A percentile compares a stretch with the other conserved stretches of the same genome.
Conservation (phyloP, 441 rosid genomes). For the Corymbia citriodora region DNA sequence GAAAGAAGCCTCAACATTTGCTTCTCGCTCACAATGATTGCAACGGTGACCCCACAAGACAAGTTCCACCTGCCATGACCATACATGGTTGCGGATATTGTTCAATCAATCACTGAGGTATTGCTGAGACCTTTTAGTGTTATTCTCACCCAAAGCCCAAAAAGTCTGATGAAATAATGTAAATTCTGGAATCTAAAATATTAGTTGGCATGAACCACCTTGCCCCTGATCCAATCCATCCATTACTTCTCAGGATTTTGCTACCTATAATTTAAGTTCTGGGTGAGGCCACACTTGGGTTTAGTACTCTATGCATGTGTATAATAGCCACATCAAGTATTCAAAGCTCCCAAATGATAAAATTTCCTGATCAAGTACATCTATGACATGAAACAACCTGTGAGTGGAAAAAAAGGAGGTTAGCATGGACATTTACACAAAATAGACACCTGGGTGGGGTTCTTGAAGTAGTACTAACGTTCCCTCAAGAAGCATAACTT, state of each 20-base stretch:
- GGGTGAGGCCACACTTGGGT: neutral
- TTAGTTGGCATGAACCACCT: neutral
- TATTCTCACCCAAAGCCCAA: neutral
- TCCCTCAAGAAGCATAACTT: neutral
- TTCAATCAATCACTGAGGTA: neutral
- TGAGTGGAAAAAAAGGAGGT: neutral
- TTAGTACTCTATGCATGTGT: neutral
- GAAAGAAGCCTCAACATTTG: neutral
- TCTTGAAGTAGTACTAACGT: neutral
- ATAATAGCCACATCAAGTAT: neutral
- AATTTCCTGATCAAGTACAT: neutral
- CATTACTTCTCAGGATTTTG: too few relatives aligned
- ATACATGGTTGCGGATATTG: neutral
- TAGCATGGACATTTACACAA: neutral
- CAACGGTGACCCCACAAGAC: neutral
- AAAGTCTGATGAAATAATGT: neutral
- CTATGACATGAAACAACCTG: neutral
- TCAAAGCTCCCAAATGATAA: neutral
- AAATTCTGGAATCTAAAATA: neutral
- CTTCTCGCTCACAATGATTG: neutral
- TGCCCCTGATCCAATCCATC: neutral
- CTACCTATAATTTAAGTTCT: too few relatives aligned
- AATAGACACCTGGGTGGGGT: neutral
- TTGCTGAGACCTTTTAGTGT: neutral
- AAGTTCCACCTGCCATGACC: neutral